Percentiles rank a stretch among this genome's conserved stretches.
Conservation (phyloP, 148 eudicot genomes). For the Chenopodium berlandieri region DNA sequence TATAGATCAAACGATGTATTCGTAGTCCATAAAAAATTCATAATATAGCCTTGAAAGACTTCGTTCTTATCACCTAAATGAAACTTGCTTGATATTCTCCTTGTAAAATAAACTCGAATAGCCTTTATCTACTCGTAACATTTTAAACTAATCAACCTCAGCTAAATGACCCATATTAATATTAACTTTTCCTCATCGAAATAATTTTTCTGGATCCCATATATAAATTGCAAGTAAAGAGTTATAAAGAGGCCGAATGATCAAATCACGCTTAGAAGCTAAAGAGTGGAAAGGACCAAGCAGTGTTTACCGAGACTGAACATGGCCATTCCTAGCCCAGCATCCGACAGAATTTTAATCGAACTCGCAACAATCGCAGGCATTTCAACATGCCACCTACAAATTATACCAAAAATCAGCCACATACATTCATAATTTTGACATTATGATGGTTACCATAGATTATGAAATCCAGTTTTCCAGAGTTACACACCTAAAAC, state of each 20-base stretch:
- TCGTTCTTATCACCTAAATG: neutral
- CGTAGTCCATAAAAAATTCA: neutral
- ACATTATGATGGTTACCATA: neutral
- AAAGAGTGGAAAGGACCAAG: neutral
- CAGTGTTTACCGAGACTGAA: conserved; percentile 67
- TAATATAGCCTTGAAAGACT: neutral
- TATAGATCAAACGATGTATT: neutral
- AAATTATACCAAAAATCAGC: neutral
- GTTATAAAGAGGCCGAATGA: neutral
- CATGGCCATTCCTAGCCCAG: conserved; percentile 97
- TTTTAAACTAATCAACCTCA: no score
- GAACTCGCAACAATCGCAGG: conserved; percentile 76
- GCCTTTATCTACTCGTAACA: no score
- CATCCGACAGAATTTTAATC: conserved; percentile 71
- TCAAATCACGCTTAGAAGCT: neutral
- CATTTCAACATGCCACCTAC: conserved; percentile 69
- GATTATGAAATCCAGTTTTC: neutral
- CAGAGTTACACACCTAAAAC: conserved; percentile 41
- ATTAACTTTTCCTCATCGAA: no score
- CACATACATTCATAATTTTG: no score
- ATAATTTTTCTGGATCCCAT: no score
- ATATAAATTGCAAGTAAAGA: no score
- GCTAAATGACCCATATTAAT: no score
- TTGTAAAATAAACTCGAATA: no score
- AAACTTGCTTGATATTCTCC: neutral